Percentiles rank a stretch among this genome's conserved stretches.
phyloP scores from a whole-genome alignment of 108 stramenopile species.

The Fragilaria crotonensis region DNA sequence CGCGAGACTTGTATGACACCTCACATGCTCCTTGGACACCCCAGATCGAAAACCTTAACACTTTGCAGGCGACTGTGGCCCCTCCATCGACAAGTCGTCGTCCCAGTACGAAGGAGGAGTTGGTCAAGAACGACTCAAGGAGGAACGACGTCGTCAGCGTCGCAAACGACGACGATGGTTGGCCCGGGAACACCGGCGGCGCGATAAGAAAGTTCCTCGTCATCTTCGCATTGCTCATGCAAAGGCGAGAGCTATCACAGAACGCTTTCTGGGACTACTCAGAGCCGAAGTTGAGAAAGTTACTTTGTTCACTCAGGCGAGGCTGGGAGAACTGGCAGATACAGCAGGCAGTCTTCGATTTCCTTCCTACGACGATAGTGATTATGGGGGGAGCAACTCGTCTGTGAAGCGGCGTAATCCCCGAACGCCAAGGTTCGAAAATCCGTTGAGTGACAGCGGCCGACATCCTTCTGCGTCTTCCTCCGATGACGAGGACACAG shows the following conservation, averaged over 20 bases:
- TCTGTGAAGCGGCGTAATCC: not conserved
- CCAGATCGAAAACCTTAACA: not conserved
- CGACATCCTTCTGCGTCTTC: conserved; percentile 51
- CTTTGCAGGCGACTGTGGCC: not conserved
- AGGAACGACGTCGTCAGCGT: conserved; percentile 16
- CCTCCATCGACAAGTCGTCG: not conserved
- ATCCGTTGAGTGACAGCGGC: conserved; percentile 52
- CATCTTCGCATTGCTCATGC: conserved; percentile 61
- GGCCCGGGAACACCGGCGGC: conserved; percentile 11
- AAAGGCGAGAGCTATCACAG: conserved; percentile 53
- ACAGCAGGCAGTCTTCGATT: conserved; percentile 72
- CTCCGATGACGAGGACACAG: conserved; percentile 31
- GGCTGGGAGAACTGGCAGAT: conserved; percentile 73
- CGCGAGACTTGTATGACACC: not conserved
- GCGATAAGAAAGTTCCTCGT: conserved; percentile 38
- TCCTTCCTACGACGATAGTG: conserved; percentile 23
- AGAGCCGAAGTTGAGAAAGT: conserved; percentile 81
- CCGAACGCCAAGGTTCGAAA: conserved; percentile 29
- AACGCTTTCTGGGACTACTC: conserved; percentile 56
- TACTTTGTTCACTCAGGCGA: conserved; percentile 39
- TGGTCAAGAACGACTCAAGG: conserved; percentile 1
- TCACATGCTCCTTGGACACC: not conserved
- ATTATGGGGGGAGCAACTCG: not conserved
- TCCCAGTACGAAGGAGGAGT: not conserved
- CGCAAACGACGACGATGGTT: conserved; percentile 12